Conservation (phyloP, 202 grass and related monocot species). For the Setaria italica region DNA sequence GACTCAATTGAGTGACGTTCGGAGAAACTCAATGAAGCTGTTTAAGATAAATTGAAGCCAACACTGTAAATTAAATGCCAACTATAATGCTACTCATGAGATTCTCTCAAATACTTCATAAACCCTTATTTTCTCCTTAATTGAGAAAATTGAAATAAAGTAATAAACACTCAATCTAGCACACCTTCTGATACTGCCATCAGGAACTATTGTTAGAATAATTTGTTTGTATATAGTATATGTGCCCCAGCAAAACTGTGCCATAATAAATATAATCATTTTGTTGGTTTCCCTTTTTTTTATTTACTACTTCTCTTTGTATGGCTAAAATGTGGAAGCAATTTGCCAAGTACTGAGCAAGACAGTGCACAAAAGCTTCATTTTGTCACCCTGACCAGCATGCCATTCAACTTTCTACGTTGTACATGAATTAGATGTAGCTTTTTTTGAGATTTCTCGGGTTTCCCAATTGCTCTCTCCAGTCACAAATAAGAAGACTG, state of each 20-base stretch:
- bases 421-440: neutral
- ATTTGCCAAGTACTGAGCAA: neutral
- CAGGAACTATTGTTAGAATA: neutral
- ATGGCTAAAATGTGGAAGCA: neutral
- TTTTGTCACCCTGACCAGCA: neutral
- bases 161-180: neutral
- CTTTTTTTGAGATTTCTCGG: neutral
- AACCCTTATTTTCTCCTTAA: neutral
- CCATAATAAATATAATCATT: neutral
- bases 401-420: neutral
- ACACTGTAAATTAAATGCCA: neutral
- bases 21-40: neutral
- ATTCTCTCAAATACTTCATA: neutral
- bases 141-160: neutral
- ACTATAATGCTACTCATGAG: neutral
- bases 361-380: neutral
- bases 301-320: neutral
- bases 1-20: neutral
- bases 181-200: neutral
- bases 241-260: neutral
- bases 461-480: neutral
- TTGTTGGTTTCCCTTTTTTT: neutral
- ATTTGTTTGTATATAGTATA: neutral
- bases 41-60: neutral
- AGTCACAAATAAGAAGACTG: neutral